phyloP scores from a whole-genome alignment of 306 rosid genomes.

The Astragalus glycyphyllos region DNA sequence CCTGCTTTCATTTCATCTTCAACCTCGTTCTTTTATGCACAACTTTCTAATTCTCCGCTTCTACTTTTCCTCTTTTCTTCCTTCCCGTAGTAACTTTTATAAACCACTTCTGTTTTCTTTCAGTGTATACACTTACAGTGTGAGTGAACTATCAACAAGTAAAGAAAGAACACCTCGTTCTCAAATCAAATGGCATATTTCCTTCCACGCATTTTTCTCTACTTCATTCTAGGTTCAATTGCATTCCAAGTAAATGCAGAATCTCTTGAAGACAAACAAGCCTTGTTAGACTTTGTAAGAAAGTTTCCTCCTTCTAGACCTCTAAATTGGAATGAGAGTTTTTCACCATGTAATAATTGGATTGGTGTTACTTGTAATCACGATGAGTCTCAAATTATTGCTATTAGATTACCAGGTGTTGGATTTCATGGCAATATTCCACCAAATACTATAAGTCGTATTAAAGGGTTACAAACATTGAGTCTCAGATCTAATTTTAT shows the following conservation, averaged over 20 bases:
- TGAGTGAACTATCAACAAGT: constrained; percentile 45
- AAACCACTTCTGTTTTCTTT: constrained; percentile 36
- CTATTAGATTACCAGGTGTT: constrained; percentile 71
- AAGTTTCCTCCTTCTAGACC: constrained; percentile 66
- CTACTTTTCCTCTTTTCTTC: too few relatives aligned
- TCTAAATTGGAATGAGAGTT: constrained; percentile 69
- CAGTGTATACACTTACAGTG: constrained; percentile 33
- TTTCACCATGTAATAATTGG: constrained; percentile 70
- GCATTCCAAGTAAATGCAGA: constrained; percentile 60
- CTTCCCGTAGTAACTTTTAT: too few relatives aligned
- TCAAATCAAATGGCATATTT: constrained; percentile 8
- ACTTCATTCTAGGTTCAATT: constrained; percentile 53
- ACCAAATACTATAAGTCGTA: constrained; percentile 64
- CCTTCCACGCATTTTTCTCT: constrained; percentile 45
- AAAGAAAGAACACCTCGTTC: constrained; percentile 24
- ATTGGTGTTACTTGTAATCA: constrained; percentile 73
- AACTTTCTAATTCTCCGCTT: constrained; percentile 41
- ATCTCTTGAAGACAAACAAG: constrained; percentile 72
- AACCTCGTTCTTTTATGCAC: constrained; percentile 48
- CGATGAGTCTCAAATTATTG: constrained; percentile 58
- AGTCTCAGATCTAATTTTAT: constrained; percentile 83
- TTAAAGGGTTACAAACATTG: constrained; percentile 61
- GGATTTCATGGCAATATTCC: constrained; percentile 87
- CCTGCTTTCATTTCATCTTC: neutral
- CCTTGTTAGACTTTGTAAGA: constrained; percentile 66